Conservation (phyloP, 345 rosid genomes). For the Arabidopsis arenosa region DNA sequence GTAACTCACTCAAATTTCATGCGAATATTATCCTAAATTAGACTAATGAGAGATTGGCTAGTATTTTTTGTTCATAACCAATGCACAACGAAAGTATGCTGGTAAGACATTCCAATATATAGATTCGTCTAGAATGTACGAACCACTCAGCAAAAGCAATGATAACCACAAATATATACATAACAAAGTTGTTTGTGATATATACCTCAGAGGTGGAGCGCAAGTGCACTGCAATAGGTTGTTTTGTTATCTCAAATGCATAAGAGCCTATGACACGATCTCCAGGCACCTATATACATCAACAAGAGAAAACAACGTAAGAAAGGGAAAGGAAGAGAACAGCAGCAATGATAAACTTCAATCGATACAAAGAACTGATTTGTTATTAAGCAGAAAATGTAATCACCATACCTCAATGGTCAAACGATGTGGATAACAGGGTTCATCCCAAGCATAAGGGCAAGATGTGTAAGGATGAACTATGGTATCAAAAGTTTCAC, state of each 20-base stretch:
- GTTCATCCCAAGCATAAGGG: slow-evolving; percentile 99
- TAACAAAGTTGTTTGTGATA: slow-evolving; percentile 15
- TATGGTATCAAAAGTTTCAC: slow-evolving; percentile 84
- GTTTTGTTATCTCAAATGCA: slow-evolving; percentile 78
- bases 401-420: slow-evolving; percentile 68
- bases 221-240: slow-evolving; percentile 61
- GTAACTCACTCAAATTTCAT: slow-evolving; percentile 7
- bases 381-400: slow-evolving; percentile 21
- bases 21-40: neutral
- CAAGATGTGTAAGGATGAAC: slow-evolving; percentile 78
- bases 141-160: slow-evolving; percentile 14
- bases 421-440: slow-evolving; percentile 85
- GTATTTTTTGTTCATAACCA: slow-evolving; percentile 16
- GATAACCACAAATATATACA: slow-evolving; percentile 16
- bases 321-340: slow-evolving; percentile 22
- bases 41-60: slow-evolving; percentile 3
- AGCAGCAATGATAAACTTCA: slow-evolving; percentile 11
- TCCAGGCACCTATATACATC: slow-evolving; percentile 71
- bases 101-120: slow-evolving; percentile 1
- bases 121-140: slow-evolving; percentile 11
- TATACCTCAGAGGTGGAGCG: slow-evolving; percentile 80
- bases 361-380: slow-evolving; percentile 1
- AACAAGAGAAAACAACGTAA: slow-evolving; percentile 28
- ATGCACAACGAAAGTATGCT: slow-evolving; percentile 14
- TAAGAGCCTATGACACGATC: slow-evolving; percentile 83